Percentiles rank a stretch among this genome's conserved stretches.
These are phyloP conservation scores for Trametes meyenii DNA, from an alignment of 768 basidiomycete species.

Conservation along the genomic window DNA sequence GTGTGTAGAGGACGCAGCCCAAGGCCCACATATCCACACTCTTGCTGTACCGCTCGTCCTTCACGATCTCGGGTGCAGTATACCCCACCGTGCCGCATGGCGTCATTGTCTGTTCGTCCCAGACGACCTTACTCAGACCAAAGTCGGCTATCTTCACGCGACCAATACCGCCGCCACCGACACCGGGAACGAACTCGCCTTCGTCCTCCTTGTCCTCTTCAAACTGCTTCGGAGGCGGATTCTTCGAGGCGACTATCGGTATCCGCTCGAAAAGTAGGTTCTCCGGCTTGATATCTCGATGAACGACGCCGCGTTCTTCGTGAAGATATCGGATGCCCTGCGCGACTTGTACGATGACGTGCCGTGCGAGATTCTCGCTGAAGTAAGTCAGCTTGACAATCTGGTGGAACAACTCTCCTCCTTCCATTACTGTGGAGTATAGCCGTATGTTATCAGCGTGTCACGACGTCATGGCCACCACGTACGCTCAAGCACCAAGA, in stretches of 20 bases:
- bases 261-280: constrained; percentile 94
- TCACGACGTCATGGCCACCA: constrained; percentile 22
- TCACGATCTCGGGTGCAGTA: constrained; percentile 99
- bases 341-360: constrained; percentile 96
- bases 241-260: constrained; percentile 85
- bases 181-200: constrained; percentile 89
- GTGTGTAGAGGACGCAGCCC: constrained; percentile 97
- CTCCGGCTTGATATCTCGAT: constrained; percentile 99
- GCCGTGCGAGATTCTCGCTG: constrained; percentile 94
- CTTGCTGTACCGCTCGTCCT: constrained; percentile 95
- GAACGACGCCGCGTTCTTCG: constrained; percentile 96
- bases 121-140: constrained; percentile 95
- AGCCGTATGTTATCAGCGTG: constrained; percentile 18
- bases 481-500: constrained; percentile 88
- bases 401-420: constrained; percentile 97
- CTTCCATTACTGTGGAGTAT: constrained; percentile 78
- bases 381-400: constrained; percentile 99
- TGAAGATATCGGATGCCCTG: constrained; percentile 94
- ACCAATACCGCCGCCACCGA: constrained; percentile 97
- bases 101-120: constrained; percentile 99
- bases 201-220: constrained; percentile 99
- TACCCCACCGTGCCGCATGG: constrained; percentile 99
- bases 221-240: constrained; percentile 77
- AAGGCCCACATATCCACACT: constrained; percentile 99
- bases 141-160: constrained; percentile 99